Percentiles rank a stretch among this genome's conserved stretches.
Conservation (phyloP, 306 rosid species). For the Senna siamea region DNA sequence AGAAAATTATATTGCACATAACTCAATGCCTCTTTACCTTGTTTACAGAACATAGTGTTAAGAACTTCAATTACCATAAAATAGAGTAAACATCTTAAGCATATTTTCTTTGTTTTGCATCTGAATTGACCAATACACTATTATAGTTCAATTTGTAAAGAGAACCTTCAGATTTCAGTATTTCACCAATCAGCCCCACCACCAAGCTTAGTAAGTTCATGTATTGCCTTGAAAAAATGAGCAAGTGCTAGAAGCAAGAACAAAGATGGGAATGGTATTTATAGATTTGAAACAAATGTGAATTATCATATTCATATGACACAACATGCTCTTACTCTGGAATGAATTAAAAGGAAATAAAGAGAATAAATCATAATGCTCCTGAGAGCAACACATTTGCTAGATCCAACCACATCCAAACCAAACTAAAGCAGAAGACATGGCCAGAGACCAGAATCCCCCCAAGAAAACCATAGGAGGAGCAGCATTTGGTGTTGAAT, state of each 20-base stretch:
- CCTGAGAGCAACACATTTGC: conserved; percentile 19
- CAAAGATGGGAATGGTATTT: background rate
- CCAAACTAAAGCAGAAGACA: conserved; percentile 42
- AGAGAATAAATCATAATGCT: conserved; percentile 20
- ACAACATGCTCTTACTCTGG: background rate
- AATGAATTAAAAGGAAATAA: background rate
- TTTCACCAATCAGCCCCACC: too few species aligned
- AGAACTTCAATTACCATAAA: background rate
- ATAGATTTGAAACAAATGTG: conserved; percentile 6
- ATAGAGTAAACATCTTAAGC: background rate
- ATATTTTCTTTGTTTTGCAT: background rate
- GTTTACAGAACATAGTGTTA: background rate
- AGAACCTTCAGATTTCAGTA: too few species aligned
- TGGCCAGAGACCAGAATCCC: conserved; percentile 32
- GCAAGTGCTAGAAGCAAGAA: background rate
- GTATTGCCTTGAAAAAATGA: conserved; percentile 1
- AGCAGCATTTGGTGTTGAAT: conserved; percentile 33
- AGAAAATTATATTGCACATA: background rate
- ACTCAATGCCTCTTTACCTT: background rate
- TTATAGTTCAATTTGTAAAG: too few species aligned
- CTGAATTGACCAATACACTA: background rate
- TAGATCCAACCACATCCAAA: conserved; percentile 48
- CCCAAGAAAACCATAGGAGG: conserved; percentile 19
- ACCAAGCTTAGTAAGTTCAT: background rate
- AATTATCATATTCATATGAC: background rate